A percentile compares a stretch with the other conserved stretches of the same genome.
phyloP scores from a whole-genome alignment of 2,329 filamentous ascomycete genomes.

The Exophiala sp. region DNA sequence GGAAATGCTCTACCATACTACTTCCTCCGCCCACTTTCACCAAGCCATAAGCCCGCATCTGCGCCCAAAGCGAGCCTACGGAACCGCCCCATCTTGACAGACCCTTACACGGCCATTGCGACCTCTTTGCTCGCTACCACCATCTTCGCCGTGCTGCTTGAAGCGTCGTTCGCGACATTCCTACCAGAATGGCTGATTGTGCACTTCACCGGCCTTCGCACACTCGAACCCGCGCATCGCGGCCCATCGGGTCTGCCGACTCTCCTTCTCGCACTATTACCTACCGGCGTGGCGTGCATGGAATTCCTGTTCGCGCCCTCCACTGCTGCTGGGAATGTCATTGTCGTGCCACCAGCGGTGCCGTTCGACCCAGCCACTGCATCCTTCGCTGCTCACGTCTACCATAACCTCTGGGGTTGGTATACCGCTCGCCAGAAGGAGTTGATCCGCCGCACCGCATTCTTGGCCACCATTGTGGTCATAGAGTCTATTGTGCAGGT shows the following conservation, averaged over 20 bases:
- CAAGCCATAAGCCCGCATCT: slow-evolving; percentile 54
- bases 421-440: slow-evolving; percentile 54
- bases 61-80: slow-evolving; percentile 41
- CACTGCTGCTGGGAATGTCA: slow-evolving; percentile 41
- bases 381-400: slow-evolving; percentile 62
- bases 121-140: slow-evolving; percentile 63
- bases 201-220: slow-evolving; percentile 67
- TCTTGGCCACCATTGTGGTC: slow-evolving; percentile 43
- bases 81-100: slow-evolving; percentile 60
- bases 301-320: slow-evolving; percentile 66
- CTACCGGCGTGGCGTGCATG: slow-evolving; percentile 65
- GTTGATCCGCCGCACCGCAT: slow-evolving; percentile 56
- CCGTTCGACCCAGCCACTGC: slow-evolving; percentile 61
- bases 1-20: slow-evolving; percentile 68
- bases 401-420: slow-evolving; percentile 56
- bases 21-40: slow-evolving; percentile 63
- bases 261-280: slow-evolving; percentile 52
- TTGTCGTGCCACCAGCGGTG: slow-evolving; percentile 11
- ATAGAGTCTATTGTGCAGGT: slow-evolving; percentile 59
- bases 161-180: slow-evolving; percentile 61
- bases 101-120: slow-evolving; percentile 56
- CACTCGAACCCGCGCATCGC: slow-evolving; percentile 61
- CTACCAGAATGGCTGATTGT: slow-evolving; percentile 66
- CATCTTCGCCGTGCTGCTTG: slow-evolving; percentile 70
- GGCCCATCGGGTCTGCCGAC: slow-evolving; percentile 49